phyloP scores from a whole-genome alignment of 805 yeast genomes.

The Kodamaea neixiangensis region DNA sequence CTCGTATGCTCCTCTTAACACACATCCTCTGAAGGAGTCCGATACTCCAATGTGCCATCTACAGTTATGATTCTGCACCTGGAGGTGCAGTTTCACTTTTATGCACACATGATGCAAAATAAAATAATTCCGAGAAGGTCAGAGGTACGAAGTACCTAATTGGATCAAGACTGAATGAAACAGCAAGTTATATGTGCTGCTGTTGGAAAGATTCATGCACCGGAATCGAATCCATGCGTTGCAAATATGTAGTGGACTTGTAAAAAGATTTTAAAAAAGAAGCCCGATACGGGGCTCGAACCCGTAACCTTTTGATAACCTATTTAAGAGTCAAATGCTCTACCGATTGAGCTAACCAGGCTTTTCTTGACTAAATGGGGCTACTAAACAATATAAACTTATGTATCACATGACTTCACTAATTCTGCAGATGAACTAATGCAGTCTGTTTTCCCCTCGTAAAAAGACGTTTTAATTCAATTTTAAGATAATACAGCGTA shows the following conservation, averaged over 20 bases:
- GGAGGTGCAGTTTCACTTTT: background rate
- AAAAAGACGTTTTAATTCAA: no score
- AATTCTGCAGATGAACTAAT: no score
- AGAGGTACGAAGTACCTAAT: no score
- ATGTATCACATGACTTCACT: no score
- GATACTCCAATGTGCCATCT: background rate
- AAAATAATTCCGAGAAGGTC: background rate
- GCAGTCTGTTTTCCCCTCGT: no score
- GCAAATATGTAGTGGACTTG: constrained; percentile 47
- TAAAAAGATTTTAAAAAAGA: background rate
- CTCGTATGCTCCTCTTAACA: background rate
- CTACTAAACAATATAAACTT: no score
- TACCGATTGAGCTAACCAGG: constrained; percentile 6
- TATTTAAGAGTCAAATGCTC: constrained; percentile 2
- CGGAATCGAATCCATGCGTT: background rate
- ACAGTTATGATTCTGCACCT: background rate
- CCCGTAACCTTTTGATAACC: constrained; percentile 4
- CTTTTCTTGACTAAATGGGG: background rate
- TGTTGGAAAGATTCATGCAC: no score
- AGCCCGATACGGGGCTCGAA: constrained; percentile 6
- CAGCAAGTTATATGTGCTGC: no score
- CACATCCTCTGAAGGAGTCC: background rate
- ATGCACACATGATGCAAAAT: background rate
- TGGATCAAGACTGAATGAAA: background rate
- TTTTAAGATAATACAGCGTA: no score